Evolutionary conservation across 495 filamentous ascomycete genomes (phyloP).

Genomic region (Massariosphaeria phaeospora): DNA sequence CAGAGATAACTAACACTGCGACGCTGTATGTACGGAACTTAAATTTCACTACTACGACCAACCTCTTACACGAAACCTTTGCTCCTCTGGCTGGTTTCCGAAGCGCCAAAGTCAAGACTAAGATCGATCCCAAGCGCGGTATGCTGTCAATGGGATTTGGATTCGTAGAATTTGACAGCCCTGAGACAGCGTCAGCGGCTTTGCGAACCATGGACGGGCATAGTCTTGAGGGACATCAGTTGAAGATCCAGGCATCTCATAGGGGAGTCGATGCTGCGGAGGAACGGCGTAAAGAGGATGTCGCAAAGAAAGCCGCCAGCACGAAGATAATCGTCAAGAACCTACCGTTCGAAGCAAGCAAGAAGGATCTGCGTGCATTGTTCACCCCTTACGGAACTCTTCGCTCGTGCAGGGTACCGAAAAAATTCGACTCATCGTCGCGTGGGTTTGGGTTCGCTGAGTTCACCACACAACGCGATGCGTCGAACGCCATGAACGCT

Average conservation of each 20-base stretch:
- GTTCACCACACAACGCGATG: constrained; percentile 86
- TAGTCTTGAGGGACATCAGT: constrained; percentile 75
- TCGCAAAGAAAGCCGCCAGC: constrained; percentile 65
- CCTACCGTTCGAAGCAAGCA: constrained; percentile 88
- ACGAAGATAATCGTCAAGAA: constrained; percentile 99
- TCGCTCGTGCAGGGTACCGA: constrained; percentile 84
- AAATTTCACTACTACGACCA: constrained; percentile 81
- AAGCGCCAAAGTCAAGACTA: constrained; percentile 73
- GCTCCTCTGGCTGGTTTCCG: constrained; percentile 63
- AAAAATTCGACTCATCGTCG: constrained; percentile 82
- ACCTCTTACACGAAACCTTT: constrained; percentile 67
- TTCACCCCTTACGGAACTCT: constrained; percentile 88
- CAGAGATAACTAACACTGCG: constrained; percentile 55
- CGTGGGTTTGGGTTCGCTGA: constrained; percentile 97
- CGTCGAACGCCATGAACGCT: constrained; percentile 85
- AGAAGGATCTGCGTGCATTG: constrained; percentile 81
- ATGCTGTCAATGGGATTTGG: constrained; percentile 45
- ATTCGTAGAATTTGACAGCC: constrained; percentile 81
- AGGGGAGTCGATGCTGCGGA: constrained; percentile 81
- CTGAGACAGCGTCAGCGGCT: constrained; percentile 71
- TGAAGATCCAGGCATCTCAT: constrained; percentile 78
- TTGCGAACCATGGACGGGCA: constrained; percentile 79
- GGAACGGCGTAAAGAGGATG: constrained; percentile 73
- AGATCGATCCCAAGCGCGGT: constrained; percentile 78
- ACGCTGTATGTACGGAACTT: constrained; percentile 92